Evolutionary conservation across 1,139 yeast species (phyloP), one percentile per base, ranked within the genome.

Genomic region (Wickerhamiella pararugosa): DNA sequence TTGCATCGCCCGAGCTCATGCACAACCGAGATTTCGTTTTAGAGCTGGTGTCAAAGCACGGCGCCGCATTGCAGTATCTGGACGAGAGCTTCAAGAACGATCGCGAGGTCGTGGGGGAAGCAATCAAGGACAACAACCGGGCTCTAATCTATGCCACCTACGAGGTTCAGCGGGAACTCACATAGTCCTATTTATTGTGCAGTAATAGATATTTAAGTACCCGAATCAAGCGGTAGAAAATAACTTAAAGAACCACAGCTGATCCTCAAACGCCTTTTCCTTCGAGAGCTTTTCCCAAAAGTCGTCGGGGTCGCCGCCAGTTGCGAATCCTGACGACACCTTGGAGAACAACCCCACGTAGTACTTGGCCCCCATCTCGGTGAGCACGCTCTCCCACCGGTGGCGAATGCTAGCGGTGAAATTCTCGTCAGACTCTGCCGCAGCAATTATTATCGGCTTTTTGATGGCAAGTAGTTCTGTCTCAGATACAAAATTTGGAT

Each of bases 101-200:
- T 25, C 36, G 36, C 7, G 25, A 26, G 6, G 29, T 33, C 21
- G 41, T 32, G n/a, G 33, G n/a, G 29, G 5, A 32, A 8, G 41
- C 41, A 3, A 36, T 38, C 8, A 11, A 26, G n/a, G 25, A 29
- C 25, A 32, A 32, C 46, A 75, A 69, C 33, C 81, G 92, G 34
- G 97, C 97, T 35, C 64, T 81, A 61, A 97, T 84, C 39, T 90
- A 90, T 64, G 94, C 93, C 45, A 63, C 62, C 32, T 78, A 73
- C 40, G 83, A 81, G 62, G 71, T 82, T 51, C 62, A 73, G 47
- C 21, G 21, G 21, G 21, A 15, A 15, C 21, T 15, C 21, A 15
- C 21, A 15, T 15, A 15, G 21, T 15, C 21, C 21, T 15, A 15
- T 15, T 15, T 15, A 15, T 15, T 15, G 21, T 15, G 21, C 21